Evolutionary conservation across 352 stramenopile genomes (phyloP).

Genomic region (Achlya hypogyna): DNA sequence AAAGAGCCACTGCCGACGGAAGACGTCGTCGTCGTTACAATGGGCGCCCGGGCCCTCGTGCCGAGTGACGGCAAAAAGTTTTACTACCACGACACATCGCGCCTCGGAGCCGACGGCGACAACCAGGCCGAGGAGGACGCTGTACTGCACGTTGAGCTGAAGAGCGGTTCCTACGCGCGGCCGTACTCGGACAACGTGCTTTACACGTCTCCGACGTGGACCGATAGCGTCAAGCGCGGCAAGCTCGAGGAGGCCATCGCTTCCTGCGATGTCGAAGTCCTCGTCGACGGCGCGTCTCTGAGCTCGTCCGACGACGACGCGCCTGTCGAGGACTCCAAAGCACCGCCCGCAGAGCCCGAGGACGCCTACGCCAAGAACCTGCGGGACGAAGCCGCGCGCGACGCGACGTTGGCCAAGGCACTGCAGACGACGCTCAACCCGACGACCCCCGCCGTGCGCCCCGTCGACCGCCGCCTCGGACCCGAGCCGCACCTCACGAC

Average conservation of each 20-base stretch:
- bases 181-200: conserved; percentile 67
- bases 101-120: conserved; percentile 22
- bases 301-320: conserved; percentile 9
- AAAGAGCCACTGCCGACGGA: conserved; percentile 36
- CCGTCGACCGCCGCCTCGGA: not conserved
- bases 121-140: conserved; percentile 22
- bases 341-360: not conserved
- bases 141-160: conserved; percentile 58
- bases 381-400: not conserved
- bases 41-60: conserved; percentile 50
- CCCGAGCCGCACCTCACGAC: not conserved
- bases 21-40: conserved; percentile 66
- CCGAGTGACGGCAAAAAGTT: conserved; percentile 70
- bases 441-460: not conserved
- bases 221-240: conserved; percentile 9
- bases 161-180: conserved; percentile 48
- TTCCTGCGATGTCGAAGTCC: conserved; percentile 51
- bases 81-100: conserved; percentile 57
- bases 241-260: conserved; percentile 45
- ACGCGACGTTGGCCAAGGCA: not conserved
- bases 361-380: not conserved
- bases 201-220: conserved; percentile 49
- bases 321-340: not conserved
- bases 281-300: conserved; percentile 26
- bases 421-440: conserved; percentile 1